Percentiles rank a stretch among this genome's conserved stretches.
Conservation (phyloP, 768 basidiomycete species). For the Trametes cinnabarina region DNA sequence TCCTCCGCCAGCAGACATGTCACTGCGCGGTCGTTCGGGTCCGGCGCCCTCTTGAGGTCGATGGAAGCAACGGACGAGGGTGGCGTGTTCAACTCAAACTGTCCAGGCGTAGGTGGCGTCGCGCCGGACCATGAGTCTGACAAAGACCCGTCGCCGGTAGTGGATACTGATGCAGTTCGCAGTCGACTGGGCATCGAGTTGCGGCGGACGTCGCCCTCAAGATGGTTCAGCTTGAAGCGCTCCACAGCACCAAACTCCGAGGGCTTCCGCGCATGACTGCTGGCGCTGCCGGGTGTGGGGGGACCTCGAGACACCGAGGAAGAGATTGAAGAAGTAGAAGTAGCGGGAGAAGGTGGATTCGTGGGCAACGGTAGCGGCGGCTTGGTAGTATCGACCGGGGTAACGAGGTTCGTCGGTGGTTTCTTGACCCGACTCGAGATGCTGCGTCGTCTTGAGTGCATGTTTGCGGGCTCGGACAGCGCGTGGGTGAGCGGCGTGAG, state of each 20-base stretch:
- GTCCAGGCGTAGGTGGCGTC: constrained; percentile 34
- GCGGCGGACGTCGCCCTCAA: constrained; percentile 76
- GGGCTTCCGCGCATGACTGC: constrained; percentile 75
- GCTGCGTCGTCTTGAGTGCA: constrained; percentile 71
- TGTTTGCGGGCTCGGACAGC: constrained; percentile 57
- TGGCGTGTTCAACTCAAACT: constrained; percentile 61
- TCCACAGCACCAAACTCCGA: constrained; percentile 88
- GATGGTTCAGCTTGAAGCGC: constrained; percentile 79
- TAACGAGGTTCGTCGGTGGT: constrained; percentile 74
- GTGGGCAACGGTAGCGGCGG: constrained; percentile 50
- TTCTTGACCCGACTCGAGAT: constrained; percentile 76
- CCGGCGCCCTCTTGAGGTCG: constrained; percentile 72
- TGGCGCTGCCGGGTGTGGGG: constrained; percentile 63
- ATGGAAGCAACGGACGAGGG: constrained; percentile 85
- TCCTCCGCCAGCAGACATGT: constrained; percentile 95
- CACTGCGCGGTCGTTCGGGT: constrained; percentile 83
- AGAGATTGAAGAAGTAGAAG: constrained; percentile 86
- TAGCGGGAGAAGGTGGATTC: constrained; percentile 89
- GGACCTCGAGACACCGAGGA: constrained; percentile 85
- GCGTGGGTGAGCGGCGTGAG: constrained; percentile 75
- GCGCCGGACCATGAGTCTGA: constrained; percentile 73
- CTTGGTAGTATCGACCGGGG: constrained; percentile 46
- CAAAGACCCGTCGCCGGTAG: constrained; percentile 73
- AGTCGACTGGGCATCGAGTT: constrained; percentile 84
- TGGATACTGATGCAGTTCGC: constrained; percentile 81